A percentile compares a stretch with the other conserved stretches of the same genome.
phyloP scores from a whole-genome alignment of 345 rosid species.

The Excoecaria agallocha region DNA sequence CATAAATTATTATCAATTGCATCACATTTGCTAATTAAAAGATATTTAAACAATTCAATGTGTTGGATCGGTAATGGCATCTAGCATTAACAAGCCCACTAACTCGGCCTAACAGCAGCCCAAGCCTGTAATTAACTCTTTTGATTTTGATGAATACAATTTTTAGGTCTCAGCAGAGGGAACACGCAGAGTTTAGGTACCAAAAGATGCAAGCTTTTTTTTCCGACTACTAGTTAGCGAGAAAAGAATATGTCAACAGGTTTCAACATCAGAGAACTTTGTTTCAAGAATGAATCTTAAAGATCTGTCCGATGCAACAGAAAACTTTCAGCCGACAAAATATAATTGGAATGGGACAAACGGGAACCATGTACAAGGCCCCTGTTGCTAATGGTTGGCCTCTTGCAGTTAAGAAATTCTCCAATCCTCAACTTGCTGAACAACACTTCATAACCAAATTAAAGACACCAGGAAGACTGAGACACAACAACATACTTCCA shows the following conservation, averaged over 20 bases:
- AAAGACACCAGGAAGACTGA: slow-evolving; percentile 9
- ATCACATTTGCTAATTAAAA: too few species aligned
- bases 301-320: slow-evolving; percentile 4
- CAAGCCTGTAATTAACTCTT: too few species aligned
- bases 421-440: background rate
- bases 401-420: slow-evolving; percentile 16
- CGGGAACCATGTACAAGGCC: slow-evolving; percentile 15
- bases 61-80: too few species aligned
- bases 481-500: background rate
- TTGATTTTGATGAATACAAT: too few species aligned
- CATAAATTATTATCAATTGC: too few species aligned
- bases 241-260: background rate
- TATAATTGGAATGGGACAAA: background rate
- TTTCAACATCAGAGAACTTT: slow-evolving; percentile 1
- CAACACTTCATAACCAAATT: slow-evolving; percentile 11
- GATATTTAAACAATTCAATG: too few species aligned
- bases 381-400: slow-evolving; percentile 13
- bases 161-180: too few species aligned
- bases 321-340: background rate
- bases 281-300: background rate
- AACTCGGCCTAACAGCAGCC: too few species aligned
- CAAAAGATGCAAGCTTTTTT: background rate
- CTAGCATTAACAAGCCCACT: too few species aligned
- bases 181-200: too few species aligned
- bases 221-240: background rate